Base-by-base conservation (phyloP, 2,329 filamentous ascomycete genomes). In the Calycina herbarum region DNA sequence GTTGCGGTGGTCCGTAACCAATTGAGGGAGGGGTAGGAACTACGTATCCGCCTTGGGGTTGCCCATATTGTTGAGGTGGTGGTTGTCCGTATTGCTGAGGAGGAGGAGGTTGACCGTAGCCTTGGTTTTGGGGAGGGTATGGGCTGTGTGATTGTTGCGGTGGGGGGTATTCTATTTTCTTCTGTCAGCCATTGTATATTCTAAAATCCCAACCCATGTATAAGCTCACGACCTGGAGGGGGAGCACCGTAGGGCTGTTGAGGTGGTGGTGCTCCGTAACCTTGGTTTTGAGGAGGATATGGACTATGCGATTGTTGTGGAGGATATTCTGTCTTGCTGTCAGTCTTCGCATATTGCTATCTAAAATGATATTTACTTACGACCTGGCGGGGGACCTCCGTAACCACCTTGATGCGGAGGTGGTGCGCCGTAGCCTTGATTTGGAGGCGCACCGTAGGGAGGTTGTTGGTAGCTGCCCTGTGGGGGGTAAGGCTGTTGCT, bases 1-100 rank as follows among this genome's bases (percentile, higher is more conserved):
- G 81, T 73, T 91, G 90, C 13, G 87, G 86, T 0, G 89, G 84
- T 2, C 87, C 87, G 73, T 97, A 97, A 42, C 94, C 94, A 0
- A 85, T 78, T 0, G 91, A 91, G 0, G 92, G 86, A 11, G 85
- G 84, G 0, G 89, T 86, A 11, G 89, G 86, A 54, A 84, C 81
- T 4, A 70, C 64, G 64, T 67, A 79, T 74, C 70, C 68, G 31
- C 70, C 65, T 1, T 73, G 77, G 45, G 76, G 75, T 54, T 74
- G 74, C 35, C 69, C 69, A 20, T 45, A 29, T 15, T 67, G 58
- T 13, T 65, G 64, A 29, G 64, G 64, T 17, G 67, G 63, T 8
- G 63, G 63, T 8, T 59, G 57, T 8, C 58, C 58, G 8, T 48
- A 65, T 56, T 59, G 62, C 20, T 29, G 24, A 5, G 66, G 68